These are phyloP conservation scores for Xylaria sp. DNA, from an alignment of 2,329 filamentous ascomycete genomes.

Conservation along the genomic window DNA sequence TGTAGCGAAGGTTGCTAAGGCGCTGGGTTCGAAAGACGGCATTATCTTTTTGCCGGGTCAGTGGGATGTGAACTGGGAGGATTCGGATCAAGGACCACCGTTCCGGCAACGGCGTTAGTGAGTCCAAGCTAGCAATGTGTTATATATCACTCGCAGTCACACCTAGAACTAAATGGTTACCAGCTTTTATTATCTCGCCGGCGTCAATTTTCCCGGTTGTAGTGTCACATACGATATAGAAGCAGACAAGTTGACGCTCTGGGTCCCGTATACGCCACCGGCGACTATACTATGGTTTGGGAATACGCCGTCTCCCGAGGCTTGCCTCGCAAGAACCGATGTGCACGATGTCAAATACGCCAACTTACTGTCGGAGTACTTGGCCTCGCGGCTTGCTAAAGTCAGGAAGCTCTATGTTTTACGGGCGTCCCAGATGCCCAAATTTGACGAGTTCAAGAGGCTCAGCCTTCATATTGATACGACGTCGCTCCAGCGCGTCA, in stretches of 20 bases:
- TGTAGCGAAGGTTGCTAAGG: conserved; percentile 59
- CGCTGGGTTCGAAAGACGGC: conserved; percentile 55
- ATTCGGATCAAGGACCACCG: conserved; percentile 61
- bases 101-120: conserved; percentile 66
- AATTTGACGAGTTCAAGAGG: conserved; percentile 37
- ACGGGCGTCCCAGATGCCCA: conserved; percentile 51
- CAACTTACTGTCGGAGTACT: conserved; percentile 53
- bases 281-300: conserved; percentile 68
- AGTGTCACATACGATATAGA: conserved; percentile 62
- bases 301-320: conserved; percentile 61
- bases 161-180: background rate
- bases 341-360: conserved; percentile 73
- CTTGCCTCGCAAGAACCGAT: conserved; percentile 67
- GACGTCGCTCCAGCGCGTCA: conserved; percentile 66
- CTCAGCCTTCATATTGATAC: conserved; percentile 52
- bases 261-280: conserved; percentile 72
- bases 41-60: conserved; percentile 63
- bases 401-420: conserved; percentile 53
- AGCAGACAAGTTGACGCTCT: conserved; percentile 70
- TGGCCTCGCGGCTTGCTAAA: conserved; percentile 52
- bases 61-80: conserved; percentile 56
- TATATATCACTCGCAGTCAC: background rate
- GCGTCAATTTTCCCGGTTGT: conserved; percentile 60
- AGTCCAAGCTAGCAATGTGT: conserved; percentile 31
- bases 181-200: conserved; percentile 65